These are phyloP conservation scores for Luffa acutangula DNA, from an alignment of 306 rosid species.

Conservation along the genomic window DNA sequence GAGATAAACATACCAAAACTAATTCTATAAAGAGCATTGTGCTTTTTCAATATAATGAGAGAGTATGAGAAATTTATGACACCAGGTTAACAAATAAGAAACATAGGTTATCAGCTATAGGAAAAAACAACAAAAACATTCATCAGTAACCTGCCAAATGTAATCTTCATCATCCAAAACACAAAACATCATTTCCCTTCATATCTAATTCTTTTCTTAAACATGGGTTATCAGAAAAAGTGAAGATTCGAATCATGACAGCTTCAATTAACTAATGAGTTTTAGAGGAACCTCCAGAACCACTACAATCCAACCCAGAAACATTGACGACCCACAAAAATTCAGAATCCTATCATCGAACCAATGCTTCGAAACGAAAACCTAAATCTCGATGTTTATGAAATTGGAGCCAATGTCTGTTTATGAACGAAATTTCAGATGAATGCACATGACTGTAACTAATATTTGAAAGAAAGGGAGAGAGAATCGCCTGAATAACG, in stretches of 20 bases:
- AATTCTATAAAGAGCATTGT: not conserved
- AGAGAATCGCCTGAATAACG: not conserved
- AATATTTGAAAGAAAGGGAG: not conserved
- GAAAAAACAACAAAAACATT: not conserved
- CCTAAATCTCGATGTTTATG: not conserved
- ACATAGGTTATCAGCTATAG: not conserved
- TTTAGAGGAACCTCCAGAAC: not conserved
- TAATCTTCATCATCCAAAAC: not conserved
- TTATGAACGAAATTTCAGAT: not conserved
- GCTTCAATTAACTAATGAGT: not conserved
- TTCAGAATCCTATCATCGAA: not conserved
- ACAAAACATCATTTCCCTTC: not conserved
- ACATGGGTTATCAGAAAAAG: not conserved
- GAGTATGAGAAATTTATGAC: not conserved
- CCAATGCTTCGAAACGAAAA: not conserved
- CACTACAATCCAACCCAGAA: not conserved
- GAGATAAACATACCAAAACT: not conserved
- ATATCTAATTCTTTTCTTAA: not conserved
- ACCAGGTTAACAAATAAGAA: not conserved
- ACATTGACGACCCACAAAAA: not conserved
- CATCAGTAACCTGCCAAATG: not conserved
- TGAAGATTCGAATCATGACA: not conserved
- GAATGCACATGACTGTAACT: not conserved
- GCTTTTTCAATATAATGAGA: not conserved
- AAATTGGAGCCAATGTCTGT: not conserved